A percentile compares a stretch with the other conserved stretches of the same genome.
Conservation (phyloP, 1,284 basidiomycete genomes). For the Ustilago crameri region DNA sequence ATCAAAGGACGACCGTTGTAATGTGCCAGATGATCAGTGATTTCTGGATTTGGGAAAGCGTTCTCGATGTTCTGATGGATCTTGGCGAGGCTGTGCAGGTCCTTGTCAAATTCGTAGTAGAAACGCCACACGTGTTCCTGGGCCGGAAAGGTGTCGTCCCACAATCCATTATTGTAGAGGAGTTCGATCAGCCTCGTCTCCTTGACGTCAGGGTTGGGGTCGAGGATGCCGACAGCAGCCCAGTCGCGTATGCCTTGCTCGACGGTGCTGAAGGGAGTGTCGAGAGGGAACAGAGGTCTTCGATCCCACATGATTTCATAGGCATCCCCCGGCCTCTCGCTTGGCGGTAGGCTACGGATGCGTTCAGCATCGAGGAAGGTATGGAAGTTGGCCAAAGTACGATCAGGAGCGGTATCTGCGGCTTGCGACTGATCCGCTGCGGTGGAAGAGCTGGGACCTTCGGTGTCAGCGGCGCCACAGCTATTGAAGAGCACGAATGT, state of each 20-base stretch:
- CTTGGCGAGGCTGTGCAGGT: neutral
- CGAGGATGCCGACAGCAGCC: neutral
- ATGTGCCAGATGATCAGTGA: neutral
- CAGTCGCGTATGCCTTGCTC: neutral
- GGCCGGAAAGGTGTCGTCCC: neutral
- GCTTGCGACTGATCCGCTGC: no score
- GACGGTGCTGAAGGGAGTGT: neutral
- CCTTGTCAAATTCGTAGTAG: neutral
- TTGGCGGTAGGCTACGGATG: neutral
- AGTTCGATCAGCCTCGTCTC: neutral
- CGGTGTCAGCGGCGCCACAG: no score
- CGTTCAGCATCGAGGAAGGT: neutral
- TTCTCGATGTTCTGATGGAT: neutral
- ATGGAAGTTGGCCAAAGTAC: no score
- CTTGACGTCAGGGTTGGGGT: neutral
- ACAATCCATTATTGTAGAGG: neutral
- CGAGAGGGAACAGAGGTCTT: neutral
- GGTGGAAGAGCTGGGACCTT: no score
- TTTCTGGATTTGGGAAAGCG: neutral
- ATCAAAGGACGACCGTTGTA: neutral
- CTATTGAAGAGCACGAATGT: no score
- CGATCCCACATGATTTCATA: neutral
- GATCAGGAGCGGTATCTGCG: no score
- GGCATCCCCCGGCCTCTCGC: neutral
- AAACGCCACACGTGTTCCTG: neutral